phyloP scores from a whole-genome alignment of 169 alveolate species.

The Cytauxzoon felis region DNA sequence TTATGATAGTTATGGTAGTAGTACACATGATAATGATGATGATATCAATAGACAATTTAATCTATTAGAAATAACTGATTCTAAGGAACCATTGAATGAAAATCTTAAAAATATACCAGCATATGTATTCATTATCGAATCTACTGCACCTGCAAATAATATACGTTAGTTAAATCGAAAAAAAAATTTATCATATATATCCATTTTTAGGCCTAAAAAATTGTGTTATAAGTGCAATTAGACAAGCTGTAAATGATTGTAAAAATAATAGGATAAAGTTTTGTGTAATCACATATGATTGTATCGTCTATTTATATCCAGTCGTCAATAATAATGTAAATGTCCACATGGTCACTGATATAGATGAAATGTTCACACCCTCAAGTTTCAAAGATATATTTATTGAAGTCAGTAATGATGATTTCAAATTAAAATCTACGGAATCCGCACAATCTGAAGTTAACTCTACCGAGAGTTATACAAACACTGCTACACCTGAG shows the following conservation, averaged over 20 bases:
- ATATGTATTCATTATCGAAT: slow-evolving; percentile 28
- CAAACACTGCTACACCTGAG: too few species aligned
- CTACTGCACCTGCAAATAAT: slow-evolving; percentile 5
- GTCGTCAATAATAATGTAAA: slow-evolving; percentile 1
- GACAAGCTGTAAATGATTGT: slow-evolving; percentile 1
- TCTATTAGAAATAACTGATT: not conserved
- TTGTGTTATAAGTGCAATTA: slow-evolving; percentile 8
- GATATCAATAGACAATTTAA: not conserved
- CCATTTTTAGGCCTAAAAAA: slow-evolving; percentile 8
- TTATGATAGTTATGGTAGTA: too few species aligned
- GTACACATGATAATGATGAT: not conserved
- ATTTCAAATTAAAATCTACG: too few species aligned
- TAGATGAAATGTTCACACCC: slow-evolving; percentile 39
- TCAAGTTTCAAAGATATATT: slow-evolving; percentile 27
- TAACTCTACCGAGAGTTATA: too few species aligned
- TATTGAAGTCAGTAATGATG: slow-evolving; percentile 18
- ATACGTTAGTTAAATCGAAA: too few species aligned
- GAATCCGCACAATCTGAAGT: too few species aligned
- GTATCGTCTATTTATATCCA: slow-evolving; percentile 23
- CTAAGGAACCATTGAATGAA: not conserved
- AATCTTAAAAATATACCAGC: slow-evolving; percentile 5
- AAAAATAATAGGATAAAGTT: not conserved
- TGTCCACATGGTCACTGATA: slow-evolving; percentile 42
- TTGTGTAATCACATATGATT: slow-evolving; percentile 45
- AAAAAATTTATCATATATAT: too few species aligned